These are phyloP conservation scores for Penicillium crustosum DNA, from an alignment of 2,329 filamentous ascomycete genomes.

Conservation along the genomic window DNA sequence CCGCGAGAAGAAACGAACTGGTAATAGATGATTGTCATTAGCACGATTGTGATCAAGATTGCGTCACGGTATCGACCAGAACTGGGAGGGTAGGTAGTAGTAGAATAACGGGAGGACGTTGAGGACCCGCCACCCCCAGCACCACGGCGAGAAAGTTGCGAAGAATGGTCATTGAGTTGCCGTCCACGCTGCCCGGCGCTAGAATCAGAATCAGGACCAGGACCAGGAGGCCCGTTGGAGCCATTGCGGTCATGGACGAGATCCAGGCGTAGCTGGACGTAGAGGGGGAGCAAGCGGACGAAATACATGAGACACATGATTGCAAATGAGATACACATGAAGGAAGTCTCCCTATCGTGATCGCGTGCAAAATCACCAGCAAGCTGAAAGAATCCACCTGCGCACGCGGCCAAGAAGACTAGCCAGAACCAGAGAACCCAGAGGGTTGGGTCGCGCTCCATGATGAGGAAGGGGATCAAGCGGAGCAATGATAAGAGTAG, in stretches of 20 bases:
- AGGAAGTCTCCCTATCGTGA: rapidly evolving
- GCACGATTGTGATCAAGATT: neutral
- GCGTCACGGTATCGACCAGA: too few species aligned
- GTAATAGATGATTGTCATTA: slow-evolving; percentile 10
- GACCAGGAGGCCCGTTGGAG: neutral
- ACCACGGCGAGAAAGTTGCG: neutral
- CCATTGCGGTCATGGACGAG: neutral
- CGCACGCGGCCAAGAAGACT: neutral
- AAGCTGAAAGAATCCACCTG: neutral
- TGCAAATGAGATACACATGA: neutral
- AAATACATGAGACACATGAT: neutral
- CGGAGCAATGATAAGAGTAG: neutral
- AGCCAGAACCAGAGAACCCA: too few species aligned
- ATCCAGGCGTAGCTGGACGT: neutral
- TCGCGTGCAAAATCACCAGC: neutral
- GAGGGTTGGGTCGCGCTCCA: neutral
- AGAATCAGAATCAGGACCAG: neutral
- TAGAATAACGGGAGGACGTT: neutral
- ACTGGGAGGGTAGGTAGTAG: too few species aligned
- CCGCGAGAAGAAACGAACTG: slow-evolving; percentile 97
- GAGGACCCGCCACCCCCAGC: neutral
- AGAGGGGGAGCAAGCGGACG: neutral
- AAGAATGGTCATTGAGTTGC: rapidly evolving
- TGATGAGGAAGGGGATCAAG: neutral
- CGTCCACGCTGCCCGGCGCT: neutral